Conservation (phyloP, 2,329 filamentous ascomycete genomes). For the Sporothrix pallida region DNA sequence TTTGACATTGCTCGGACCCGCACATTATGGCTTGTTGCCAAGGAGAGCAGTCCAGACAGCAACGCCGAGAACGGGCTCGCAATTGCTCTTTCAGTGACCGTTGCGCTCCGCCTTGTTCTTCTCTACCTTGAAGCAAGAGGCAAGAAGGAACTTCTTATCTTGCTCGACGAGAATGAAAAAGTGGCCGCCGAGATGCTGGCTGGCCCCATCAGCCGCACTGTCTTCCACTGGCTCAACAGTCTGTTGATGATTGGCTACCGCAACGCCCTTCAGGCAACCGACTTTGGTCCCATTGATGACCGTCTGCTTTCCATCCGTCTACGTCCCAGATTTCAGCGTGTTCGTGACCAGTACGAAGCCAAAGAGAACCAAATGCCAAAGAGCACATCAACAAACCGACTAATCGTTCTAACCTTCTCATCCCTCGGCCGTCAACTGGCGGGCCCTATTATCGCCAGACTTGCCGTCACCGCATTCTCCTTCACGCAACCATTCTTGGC, state of each 20-base stretch:
- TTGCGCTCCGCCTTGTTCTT: slow-evolving; percentile 1
- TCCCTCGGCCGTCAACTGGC: background rate
- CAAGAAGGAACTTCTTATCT: slow-evolving; percentile 10
- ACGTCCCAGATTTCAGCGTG: slow-evolving; percentile 1
- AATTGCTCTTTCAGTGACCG: slow-evolving; percentile 3
- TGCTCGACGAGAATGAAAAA: slow-evolving; percentile 14
- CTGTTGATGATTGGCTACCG: slow-evolving; percentile 58
- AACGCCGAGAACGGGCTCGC: background rate
- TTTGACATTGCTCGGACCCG: slow-evolving; percentile 7
- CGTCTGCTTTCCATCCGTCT: slow-evolving; percentile 5
- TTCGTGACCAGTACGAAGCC: background rate
- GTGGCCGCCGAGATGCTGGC: slow-evolving; percentile 45
- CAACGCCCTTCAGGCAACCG: slow-evolving; percentile 38
- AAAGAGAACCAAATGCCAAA: background rate
- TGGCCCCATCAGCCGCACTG: slow-evolving; percentile 54
- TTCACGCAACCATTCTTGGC: slow-evolving; percentile 21
- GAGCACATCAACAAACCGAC: background rate
- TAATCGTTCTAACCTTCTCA: background rate
- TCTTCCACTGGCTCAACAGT: slow-evolving; percentile 61
- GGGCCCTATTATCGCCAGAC: background rate
- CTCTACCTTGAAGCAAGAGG: slow-evolving; percentile 2
- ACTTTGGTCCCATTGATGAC: slow-evolving; percentile 18
- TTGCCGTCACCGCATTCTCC: slow-evolving; percentile 3
- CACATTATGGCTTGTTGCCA: slow-evolving; percentile 3
- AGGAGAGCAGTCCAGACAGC: background rate